Evolutionary conservation across 257 asterid species (phyloP), one percentile per base, ranked within the genome.

Genomic region (Ligustrum vulgare): DNA sequence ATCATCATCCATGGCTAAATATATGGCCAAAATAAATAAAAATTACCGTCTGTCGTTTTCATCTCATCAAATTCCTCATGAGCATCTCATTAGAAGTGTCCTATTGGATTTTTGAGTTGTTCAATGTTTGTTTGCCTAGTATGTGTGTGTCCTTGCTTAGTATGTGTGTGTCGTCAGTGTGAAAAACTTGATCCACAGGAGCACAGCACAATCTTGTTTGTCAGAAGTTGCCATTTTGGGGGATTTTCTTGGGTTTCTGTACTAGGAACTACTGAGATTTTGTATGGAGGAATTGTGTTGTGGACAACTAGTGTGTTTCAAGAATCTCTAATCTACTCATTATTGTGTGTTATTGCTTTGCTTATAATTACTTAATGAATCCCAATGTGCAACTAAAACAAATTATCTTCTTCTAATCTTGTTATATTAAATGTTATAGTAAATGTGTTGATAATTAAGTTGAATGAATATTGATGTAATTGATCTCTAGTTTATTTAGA

Each of bases 201-300:
- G 18, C 74, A 74, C 70, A 79, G 78, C 69, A 68, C 16, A 49
- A 69, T 36, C 39, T 72, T 68, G 47, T 72, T 25, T 64, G 81
- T 77, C 70, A 75, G 81, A 77, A 36, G n/a, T 81, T 63, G 51
- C 67, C 75, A 69, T 77, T 69, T 73, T 47, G 25, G 67, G 70
- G 33, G 72, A 5, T 18, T 56, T 80, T 16, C 67, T 47, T 69
- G 71, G 83, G 60, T 71, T 60, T 60, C 67, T 28, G 18, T 35
- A 49, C 13, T 37, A 34, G 37, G 34, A 51, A 65, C 28, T 20
- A 36, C 45, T 69, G 70, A 76, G 75, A 72, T 76, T 72, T 72
- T 76, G 80, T 56, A 70, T 69, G 75, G 51, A 34, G 62, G 72
- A 41, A 39, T 75, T 45, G 31, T n/a, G 39, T 23, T 67, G 37